Conservation (phyloP, 768 basidiomycete species). For the Hydnum rufescens region DNA sequence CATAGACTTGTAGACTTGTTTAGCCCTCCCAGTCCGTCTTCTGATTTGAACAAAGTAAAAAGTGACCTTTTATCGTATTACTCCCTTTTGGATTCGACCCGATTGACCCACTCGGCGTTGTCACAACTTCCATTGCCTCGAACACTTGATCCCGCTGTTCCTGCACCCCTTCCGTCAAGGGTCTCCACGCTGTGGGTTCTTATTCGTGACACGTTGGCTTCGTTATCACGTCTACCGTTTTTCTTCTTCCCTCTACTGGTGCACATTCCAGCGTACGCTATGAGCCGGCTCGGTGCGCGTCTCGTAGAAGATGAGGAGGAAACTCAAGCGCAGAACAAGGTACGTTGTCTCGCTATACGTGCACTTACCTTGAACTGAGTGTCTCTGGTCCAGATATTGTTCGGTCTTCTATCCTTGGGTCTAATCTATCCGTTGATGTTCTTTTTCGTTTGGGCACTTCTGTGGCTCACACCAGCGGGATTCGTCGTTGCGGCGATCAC, state of each 20-base stretch:
- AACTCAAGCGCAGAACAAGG: constrained; percentile 92
- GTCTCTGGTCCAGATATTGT: constrained; percentile 26
- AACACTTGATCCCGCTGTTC: constrained; percentile 40
- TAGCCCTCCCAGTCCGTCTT: constrained; percentile 40
- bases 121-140: constrained; percentile 69
- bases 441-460: constrained; percentile 65
- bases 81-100: constrained; percentile 60
- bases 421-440: constrained; percentile 72
- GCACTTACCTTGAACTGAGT: not conserved
- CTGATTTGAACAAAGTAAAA: constrained; percentile 41
- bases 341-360: not conserved
- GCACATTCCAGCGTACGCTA: constrained; percentile 45
- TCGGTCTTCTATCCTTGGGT: constrained; percentile 54
- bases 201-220: constrained; percentile 53
- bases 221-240: constrained; percentile 55
- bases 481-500: constrained; percentile 46
- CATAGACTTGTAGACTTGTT: constrained; percentile 75
- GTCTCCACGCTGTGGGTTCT: constrained; percentile 62
- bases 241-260: constrained; percentile 25
- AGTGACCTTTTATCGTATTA: constrained; percentile 69
- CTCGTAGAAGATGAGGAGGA: constrained; percentile 78
- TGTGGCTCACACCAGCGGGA: constrained; percentile 57
- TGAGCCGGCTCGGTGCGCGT: constrained; percentile 54
- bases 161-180: constrained; percentile 53
- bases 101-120: constrained; percentile 70